Evolutionary conservation across 2,329 filamentous ascomycete genomes (phyloP), one percentile per base, ranked within the genome.

Genomic region (Bipolaris bicolor): DNA sequence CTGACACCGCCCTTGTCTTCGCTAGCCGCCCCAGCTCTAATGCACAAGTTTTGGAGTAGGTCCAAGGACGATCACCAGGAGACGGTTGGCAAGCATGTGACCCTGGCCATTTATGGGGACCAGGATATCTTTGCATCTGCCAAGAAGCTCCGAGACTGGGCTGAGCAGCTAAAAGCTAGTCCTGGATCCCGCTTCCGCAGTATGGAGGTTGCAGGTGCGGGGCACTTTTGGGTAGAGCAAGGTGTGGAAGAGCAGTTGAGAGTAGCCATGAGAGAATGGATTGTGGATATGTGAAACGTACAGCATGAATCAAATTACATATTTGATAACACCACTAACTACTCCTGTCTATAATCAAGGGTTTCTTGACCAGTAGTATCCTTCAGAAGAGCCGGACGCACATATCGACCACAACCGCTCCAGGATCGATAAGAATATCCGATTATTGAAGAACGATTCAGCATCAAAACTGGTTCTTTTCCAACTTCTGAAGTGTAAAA

Each of bases 51-150:
- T 29, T 75, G 72, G 73, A 64, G 51, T 31, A 66, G 58, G 20
- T 49, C 61, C 16, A 58, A 50, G 2, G 60, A 63, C 24, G 46
- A 49, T 1, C 7, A 53, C 13, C 50, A 53, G 4, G 65, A 72
- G 10, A 52, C 63, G 10, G 53, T 75, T 36, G 67, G 64, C 5
- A 68, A 65, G 36, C 63, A 72, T 46, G 51, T 52, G 5, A 89
- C 89, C 0, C 73, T 97, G 33, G 87, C 86, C 0, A 76, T 96
- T 0, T 96, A 88, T 69, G 94, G 93, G 1, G 86, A 88, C 49
- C 80, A 84, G 3, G 93, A 98, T 73, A 77, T 83, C 0, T 96
- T 97, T 63, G 88, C 90, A 1, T 84, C 87, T 1, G 80, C 80
- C 3, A 83, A 81, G 56, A 90, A 86, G 73, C 79, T 93, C 64